Evolutionary conservation across 1,139 yeast genomes (phyloP).

Genomic region (Pneumocystis jirovecii): DNA sequence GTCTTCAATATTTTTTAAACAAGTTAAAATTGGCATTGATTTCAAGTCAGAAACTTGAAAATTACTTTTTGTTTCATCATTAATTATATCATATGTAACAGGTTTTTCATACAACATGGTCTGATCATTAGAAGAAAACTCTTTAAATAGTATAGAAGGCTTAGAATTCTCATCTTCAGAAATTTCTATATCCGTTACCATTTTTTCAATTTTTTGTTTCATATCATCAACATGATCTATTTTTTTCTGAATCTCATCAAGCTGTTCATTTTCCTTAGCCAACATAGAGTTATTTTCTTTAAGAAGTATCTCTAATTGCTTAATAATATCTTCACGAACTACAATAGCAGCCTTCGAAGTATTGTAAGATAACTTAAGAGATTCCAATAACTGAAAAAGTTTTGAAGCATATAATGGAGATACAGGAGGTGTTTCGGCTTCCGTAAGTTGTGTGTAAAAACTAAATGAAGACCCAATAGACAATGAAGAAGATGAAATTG

Average conservation of each 20-base stretch:
- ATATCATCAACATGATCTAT: slow-evolving; percentile 28
- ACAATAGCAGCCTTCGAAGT: slow-evolving; percentile 28
- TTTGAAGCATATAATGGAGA: slow-evolving; percentile 37
- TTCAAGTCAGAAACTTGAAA: neutral
- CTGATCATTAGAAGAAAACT: neutral
- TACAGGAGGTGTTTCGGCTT: slow-evolving; percentile 37
- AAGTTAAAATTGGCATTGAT: neutral
- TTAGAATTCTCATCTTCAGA: neutral
- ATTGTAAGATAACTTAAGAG: slow-evolving; percentile 10
- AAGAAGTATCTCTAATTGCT: slow-evolving; percentile 32
- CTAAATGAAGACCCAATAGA: slow-evolving; percentile 13
- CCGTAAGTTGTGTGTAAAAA: slow-evolving; percentile 19
- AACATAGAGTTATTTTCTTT: slow-evolving; percentile 31
- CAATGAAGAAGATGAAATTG: slow-evolving; percentile 11
- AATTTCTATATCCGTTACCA: slow-evolving; percentile 21
- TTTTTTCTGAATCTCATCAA: slow-evolving; percentile 31
- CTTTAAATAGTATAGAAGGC: neutral
- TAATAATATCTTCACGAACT: slow-evolving; percentile 30
- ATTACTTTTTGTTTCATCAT: neutral
- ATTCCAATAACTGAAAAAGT: slow-evolving; percentile 19
- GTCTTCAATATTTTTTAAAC: neutral
- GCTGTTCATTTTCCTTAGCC: slow-evolving; percentile 33
- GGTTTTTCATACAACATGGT: neutral
- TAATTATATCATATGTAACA: neutral
- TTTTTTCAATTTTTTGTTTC: slow-evolving; percentile 33